Conservation (phyloP, 768 basidiomycete genomes). For the Exsudoporus frostii region DNA sequence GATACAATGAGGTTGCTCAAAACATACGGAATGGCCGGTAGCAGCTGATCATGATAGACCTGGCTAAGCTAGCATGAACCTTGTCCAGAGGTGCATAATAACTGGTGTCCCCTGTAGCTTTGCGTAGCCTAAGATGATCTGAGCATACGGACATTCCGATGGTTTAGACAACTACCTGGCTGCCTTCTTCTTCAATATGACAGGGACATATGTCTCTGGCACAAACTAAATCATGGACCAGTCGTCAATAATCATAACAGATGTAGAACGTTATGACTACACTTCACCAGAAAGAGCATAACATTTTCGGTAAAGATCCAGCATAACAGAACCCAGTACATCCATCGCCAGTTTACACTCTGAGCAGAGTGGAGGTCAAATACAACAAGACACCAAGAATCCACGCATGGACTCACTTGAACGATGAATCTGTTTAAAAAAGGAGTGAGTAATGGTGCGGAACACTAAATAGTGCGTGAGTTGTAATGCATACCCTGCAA, state of each 20-base stretch:
- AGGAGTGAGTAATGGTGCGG: neutral
- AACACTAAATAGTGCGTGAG: neutral
- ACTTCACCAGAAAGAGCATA: constrained; percentile 49
- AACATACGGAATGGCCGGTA: constrained; percentile 69
- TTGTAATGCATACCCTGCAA: constrained; percentile 49
- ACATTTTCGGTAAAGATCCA: constrained; percentile 61
- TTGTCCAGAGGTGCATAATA: constrained; percentile 63
- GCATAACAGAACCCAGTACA: constrained; percentile 65
- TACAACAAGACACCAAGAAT: neutral
- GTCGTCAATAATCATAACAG: neutral
- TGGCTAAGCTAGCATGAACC: constrained; percentile 40
- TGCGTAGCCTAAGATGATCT: constrained; percentile 40
- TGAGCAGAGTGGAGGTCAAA: constrained; percentile 20
- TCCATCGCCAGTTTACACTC: constrained; percentile 71
- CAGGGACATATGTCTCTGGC: constrained; percentile 69
- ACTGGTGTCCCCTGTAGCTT: constrained; percentile 47
- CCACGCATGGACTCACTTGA: constrained; percentile 38
- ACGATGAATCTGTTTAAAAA: constrained; percentile 58
- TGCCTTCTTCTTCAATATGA: constrained; percentile 61
- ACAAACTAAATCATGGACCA: constrained; percentile 42
- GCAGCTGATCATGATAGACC: constrained; percentile 55
- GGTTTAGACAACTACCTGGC: constrained; percentile 34
- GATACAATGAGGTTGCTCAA: too few species aligned
- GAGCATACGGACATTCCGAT: neutral
- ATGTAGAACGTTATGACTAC: too few species aligned